A percentile compares a stretch with the other conserved stretches of the same genome.
phyloP scores from a whole-genome alignment of 2,329 filamentous ascomycete species.

The Cladosporium cucumerinum region DNA sequence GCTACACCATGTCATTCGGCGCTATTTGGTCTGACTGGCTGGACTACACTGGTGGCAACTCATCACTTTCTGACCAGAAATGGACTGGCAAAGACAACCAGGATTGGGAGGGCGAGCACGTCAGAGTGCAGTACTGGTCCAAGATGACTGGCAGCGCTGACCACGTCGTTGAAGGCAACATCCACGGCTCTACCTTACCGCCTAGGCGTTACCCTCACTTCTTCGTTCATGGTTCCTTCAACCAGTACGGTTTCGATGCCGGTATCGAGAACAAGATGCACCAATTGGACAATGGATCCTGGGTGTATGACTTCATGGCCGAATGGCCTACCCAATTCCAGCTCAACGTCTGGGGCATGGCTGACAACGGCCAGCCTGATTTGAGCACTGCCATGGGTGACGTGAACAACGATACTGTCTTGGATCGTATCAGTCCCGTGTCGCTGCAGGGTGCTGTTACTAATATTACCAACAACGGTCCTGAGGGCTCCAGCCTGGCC shows the following conservation, averaged over 20 bases:
- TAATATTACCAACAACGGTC: conserved; percentile 55
- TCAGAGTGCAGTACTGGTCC: conserved; percentile 63
- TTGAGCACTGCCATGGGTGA: conserved; percentile 59
- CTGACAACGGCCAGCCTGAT: conserved; percentile 60
- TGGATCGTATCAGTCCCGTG: conserved; percentile 61
- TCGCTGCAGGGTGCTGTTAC: conserved; percentile 54
- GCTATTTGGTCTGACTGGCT: conserved; percentile 58
- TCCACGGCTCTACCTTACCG: conserved; percentile 40
- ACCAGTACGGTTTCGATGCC: conserved; percentile 62
- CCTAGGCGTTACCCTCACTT: conserved; percentile 58
- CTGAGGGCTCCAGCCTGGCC: conserved; percentile 53
- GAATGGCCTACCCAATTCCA: conserved; percentile 63
- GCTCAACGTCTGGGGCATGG: conserved; percentile 65
- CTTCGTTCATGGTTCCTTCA: conserved; percentile 60
- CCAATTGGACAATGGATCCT: conserved; percentile 48
- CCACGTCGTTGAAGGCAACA: conserved; percentile 59
- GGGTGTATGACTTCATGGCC: conserved; percentile 59
- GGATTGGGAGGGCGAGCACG: conserved; percentile 59
- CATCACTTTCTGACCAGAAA: conserved; percentile 45
- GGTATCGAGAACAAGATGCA: conserved; percentile 55
- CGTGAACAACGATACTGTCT: conserved; percentile 56
- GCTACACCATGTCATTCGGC: conserved; percentile 61
- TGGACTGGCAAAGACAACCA: conserved; percentile 57
- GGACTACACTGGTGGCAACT: conserved; percentile 52
- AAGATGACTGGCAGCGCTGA: conserved; percentile 56